Evolutionary conservation across 345 rosid species (phyloP).

Genomic region (Euphorbia pulcherrima): DNA sequence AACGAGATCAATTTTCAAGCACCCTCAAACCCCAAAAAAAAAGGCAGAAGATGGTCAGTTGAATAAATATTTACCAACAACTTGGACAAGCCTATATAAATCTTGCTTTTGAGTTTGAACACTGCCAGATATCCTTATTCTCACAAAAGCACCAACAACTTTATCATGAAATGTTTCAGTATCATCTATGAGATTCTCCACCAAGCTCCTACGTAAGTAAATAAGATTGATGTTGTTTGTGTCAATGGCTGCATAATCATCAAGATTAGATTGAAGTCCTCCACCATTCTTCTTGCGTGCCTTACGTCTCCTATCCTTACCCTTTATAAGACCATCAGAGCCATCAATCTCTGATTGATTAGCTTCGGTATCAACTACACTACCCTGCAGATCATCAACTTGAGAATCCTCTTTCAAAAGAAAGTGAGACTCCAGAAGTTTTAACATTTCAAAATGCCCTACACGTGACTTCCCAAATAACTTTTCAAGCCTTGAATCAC

Average conservation of each 20-base stretch:
- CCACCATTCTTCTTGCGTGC: constrained; percentile 63
- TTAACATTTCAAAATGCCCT: constrained; percentile 98
- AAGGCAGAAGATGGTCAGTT: constrained; percentile 8
- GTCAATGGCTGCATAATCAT: constrained; percentile 94
- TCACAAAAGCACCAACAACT: constrained; percentile 83
- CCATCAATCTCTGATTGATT: constrained; percentile 70
- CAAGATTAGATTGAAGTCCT: constrained; percentile 76
- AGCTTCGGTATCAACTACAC: constrained; percentile 62
- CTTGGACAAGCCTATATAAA: constrained; percentile 90
- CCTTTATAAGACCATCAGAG: constrained; percentile 50
- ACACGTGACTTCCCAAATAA: constrained; percentile 93
- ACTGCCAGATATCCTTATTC: constrained; percentile 87
- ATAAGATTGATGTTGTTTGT: constrained; percentile 79
- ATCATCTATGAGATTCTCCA: constrained; percentile 84
- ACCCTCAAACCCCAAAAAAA: constrained; percentile 4
- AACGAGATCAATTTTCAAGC: neutral
- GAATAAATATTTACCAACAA: constrained; percentile 61
- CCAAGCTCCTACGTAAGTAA: constrained; percentile 79
- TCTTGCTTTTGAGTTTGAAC: constrained; percentile 94
- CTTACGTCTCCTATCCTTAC: constrained; percentile 76
- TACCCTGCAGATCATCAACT: constrained; percentile 60
- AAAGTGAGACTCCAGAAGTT: constrained; percentile 92
- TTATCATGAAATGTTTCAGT: constrained; percentile 68
- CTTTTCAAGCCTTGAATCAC: constrained; percentile 82
- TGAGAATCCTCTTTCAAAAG: constrained; percentile 68